Evolutionary conservation across 371 early-diverging fungal genomes (phyloP), one percentile per base, ranked within the genome.

Genomic region (Umbelopsis sp.): DNA sequence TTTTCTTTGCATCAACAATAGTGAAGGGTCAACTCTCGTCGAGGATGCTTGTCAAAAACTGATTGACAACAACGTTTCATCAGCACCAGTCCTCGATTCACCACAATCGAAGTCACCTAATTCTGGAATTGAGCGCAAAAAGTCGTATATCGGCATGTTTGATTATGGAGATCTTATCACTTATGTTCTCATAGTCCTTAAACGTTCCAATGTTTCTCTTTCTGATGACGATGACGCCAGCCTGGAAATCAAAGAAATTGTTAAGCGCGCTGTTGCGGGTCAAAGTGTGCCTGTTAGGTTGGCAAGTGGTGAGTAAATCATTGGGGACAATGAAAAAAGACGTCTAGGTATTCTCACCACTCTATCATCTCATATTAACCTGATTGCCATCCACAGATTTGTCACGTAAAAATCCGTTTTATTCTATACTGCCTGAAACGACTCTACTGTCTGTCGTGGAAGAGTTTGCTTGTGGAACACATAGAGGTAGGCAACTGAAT

Each of bases 321-420:
- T 50, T n/a, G 20, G 53, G 44, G 18, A 44, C 44, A 37, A 69
- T 53, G 48, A 48, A 48, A 48, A 20, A 48, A 3, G 20, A 48
- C 10, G 37, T 74, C 2, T 38, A 20, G 29, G 7, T 75, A 22
- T 22, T 22, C 22, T 22, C 22, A 18, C 63, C 45, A 10, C 6
- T 18, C 18, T 2, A 7, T 48, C 18, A 4, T 14, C n/a, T 12
- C 44, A 48, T 48, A 32, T 5, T 3, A 8, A 3, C 20, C n/a
- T 11, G 35, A n/a, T 38, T 70, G 25, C 44, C 18, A 2, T 57
- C 14, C 0, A 16, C 68, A 65, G 92, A 92, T 72, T 66, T 89
- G 50, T 91, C 91, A 20, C 79, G 83, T 24, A 79, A 81, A 51
- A 88, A 92, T 71, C 92, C 92, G n/a, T 92, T 91, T 68, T 91